A percentile compares a stretch with the other conserved stretches of the same genome.
Evolutionary conservation across 2,329 filamentous ascomycete species (phyloP).

Genomic region (Emericellopsis cladophorae): DNA sequence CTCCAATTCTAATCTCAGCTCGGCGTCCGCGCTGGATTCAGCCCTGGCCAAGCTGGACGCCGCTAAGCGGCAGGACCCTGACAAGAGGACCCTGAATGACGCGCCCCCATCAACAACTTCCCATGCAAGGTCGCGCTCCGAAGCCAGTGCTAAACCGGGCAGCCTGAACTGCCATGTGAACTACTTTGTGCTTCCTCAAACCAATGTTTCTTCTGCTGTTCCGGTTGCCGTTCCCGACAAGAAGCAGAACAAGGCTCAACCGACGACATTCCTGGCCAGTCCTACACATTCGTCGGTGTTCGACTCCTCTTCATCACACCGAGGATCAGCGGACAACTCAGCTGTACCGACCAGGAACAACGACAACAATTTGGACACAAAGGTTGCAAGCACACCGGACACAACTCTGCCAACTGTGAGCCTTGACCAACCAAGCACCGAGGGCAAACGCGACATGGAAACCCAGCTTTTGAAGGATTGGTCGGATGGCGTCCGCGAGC

Average conservation of each 20-base stretch:
- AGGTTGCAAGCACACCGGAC: background rate
- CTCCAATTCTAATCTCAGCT: too few relatives aligned
- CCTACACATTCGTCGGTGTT: background rate
- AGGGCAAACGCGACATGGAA: too few relatives aligned
- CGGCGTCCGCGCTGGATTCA: background rate
- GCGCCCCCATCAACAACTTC: background rate
- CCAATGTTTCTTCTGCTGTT: background rate
- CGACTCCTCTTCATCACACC: background rate
- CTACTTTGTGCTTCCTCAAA: background rate
- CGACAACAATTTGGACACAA: background rate
- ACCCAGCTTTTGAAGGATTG: background rate
- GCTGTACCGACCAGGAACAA: too few relatives aligned
- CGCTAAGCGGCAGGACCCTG: slow-evolving; percentile 3
- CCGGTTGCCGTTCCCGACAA: background rate
- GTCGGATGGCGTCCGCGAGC: slow-evolving; percentile 2
- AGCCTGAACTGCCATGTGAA: too few relatives aligned
- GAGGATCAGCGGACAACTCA: too few relatives aligned
- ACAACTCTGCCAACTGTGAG: too few relatives aligned
- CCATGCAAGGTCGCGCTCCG: background rate
- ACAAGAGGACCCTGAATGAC: slow-evolving; percentile 1
- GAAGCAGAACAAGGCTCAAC: background rate
- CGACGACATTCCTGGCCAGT: background rate
- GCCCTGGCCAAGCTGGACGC: background rate
- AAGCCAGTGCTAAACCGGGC: background rate
- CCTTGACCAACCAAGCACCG: too few relatives aligned